Evolutionary conservation across 2,329 filamentous ascomycete genomes (phyloP), one percentile per base, ranked within the genome.

Genomic region (Zymoseptoria passerinii): DNA sequence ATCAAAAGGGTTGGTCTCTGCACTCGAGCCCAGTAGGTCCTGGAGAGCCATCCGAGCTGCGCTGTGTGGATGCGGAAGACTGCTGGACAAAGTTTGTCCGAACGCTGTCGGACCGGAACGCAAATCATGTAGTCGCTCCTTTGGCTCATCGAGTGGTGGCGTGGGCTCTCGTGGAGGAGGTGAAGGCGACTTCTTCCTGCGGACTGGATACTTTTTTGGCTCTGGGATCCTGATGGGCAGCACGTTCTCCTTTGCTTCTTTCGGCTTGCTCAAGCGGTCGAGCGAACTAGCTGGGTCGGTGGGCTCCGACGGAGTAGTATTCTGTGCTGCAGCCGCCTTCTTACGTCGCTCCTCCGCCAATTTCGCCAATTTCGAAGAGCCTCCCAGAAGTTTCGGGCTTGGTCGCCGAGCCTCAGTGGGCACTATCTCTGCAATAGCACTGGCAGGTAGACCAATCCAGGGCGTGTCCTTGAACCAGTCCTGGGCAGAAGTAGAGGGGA

Each of bases 281-380:
- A 79, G 70, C 44, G 78, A 72, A 27, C 73, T 71, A n/a, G 77
- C 62, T 1, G 75, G 71, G 20, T 65, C 60, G n/a, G 54, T 55
- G 16, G 58, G 40, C 23, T 59, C 49, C 16, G 27, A 29, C 28
- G 55, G 50, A 27, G 58, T 50, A 27, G 58, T 50, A n/a, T 59
- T 56, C 40, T 63, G 58, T n/a, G 64, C 54, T 7, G 70, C 68
- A 28, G 85, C 85, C 13, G 85, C 85, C 73, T 91, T 95, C 74
- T 89, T 92, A 71, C 91, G 92, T 28, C 91, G 82, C 56, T 89
- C 88, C 35, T 90, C 90, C 54, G 92, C 92, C 49, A 99, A 78
- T 52, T 90, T 90, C 67, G 95, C 92, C 51, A 99, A 78, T 69
- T 99, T 99, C 4, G 92, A 95, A 8, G 84, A 82, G 35, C 94